Evolutionary conservation across 495 filamentous ascomycete species (phyloP).

Genomic region (Niebla homalea): DNA sequence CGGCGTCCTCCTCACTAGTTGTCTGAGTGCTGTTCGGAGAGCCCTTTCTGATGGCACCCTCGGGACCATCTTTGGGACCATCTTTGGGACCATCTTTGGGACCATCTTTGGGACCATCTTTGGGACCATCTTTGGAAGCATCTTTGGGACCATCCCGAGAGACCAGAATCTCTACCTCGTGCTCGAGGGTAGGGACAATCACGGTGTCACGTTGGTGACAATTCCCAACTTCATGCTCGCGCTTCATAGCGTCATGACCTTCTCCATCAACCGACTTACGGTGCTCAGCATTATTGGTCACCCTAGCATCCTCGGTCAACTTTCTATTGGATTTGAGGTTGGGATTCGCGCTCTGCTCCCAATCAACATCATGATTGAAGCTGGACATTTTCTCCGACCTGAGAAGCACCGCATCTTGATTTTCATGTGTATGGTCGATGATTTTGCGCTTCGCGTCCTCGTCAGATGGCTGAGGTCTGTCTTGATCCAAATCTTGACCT

Average conservation of each 20-base stretch:
- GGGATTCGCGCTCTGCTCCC: constrained; percentile 50
- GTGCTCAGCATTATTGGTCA: constrained; percentile 52
- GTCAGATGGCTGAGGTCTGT: constrained; percentile 25
- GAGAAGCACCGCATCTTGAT: constrained; percentile 48
- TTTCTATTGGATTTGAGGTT: constrained; percentile 47
- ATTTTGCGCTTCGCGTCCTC: constrained; percentile 34
- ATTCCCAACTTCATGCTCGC: constrained; percentile 38
- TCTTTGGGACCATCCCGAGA: constrained; percentile 11
- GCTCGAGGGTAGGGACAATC: constrained; percentile 29
- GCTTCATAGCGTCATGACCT: constrained; percentile 56
- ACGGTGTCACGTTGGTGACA: constrained; percentile 54
- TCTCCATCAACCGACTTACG: constrained; percentile 64
- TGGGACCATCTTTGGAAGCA: constrained; percentile 3
- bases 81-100: constrained; percentile 2
- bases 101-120: background rate
- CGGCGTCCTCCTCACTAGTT: constrained; percentile 22
- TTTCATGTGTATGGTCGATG: constrained; percentile 42
- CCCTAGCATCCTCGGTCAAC: constrained; percentile 47
- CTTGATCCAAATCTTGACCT: constrained; percentile 37
- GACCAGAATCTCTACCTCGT: constrained; percentile 52
- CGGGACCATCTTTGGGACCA: background rate
- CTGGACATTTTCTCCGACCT: constrained; percentile 50
- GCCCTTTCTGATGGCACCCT: constrained; percentile 18
- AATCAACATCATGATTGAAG: constrained; percentile 76
- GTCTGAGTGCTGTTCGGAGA: constrained; percentile 23